Conservation (phyloP, 805 yeast genomes). For the Phaffomyces antillensis region DNA sequence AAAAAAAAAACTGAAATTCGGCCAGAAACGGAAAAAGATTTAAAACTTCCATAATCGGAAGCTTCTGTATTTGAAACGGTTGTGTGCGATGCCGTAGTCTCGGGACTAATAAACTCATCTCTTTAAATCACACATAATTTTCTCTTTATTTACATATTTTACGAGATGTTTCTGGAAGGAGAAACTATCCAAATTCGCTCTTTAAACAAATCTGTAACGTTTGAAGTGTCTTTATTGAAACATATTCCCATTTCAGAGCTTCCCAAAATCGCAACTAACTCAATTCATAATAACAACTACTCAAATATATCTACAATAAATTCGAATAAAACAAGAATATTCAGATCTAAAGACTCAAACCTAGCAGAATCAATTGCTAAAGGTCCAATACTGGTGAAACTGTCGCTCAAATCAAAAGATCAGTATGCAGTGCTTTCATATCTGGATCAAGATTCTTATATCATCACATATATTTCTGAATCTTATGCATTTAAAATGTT, state of each 20-base stretch:
- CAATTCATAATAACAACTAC: constrained; percentile 9
- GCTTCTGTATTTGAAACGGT: neutral
- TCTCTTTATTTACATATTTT: neutral
- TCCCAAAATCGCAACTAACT: constrained; percentile 9
- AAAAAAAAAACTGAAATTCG: neutral
- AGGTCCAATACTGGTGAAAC: constrained; percentile 11
- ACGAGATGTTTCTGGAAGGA: neutral
- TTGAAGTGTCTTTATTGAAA: neutral
- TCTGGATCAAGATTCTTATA: constrained; percentile 6
- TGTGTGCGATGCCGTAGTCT: neutral
- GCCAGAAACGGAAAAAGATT: neutral
- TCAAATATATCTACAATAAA: constrained; percentile 8
- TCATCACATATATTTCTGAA: constrained; percentile 44
- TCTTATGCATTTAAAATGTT: constrained; percentile 32
- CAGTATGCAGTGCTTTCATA: constrained; percentile 13
- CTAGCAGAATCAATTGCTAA: neutral
- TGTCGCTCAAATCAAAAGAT: constrained; percentile 15
- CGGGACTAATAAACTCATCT: no score
- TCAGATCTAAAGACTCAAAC: constrained; percentile 3
- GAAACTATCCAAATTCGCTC: neutral
- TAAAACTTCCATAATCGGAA: neutral
- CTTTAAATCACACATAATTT: no score
- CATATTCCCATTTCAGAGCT: constrained; percentile 9
- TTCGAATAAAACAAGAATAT: constrained; percentile 17
- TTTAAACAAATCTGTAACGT: neutral